A percentile compares a stretch with the other conserved stretches of the same genome.
These are phyloP conservation scores for Solanum gracilifrons DNA, from an alignment of 257 asterid genomes.

Conservation along the genomic window DNA sequence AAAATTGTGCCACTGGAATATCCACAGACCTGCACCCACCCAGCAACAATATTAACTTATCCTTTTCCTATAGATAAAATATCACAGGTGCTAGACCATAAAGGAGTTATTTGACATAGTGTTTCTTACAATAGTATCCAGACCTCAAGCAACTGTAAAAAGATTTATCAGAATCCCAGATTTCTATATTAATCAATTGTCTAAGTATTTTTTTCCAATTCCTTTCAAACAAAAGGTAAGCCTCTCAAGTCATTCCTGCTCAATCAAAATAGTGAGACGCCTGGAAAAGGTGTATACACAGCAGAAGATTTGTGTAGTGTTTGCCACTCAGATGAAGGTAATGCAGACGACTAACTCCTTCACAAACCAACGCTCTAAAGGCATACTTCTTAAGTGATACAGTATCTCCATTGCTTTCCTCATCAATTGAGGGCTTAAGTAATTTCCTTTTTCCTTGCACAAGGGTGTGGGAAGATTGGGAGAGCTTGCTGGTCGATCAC, in stretches of 20 bases:
- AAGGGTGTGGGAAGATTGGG: neutral
- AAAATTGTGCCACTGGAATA: neutral
- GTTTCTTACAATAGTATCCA: neutral
- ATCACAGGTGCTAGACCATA: neutral
- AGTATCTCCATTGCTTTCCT: neutral
- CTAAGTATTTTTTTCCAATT: neutral
- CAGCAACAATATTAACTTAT: neutral
- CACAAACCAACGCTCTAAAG: neutral
- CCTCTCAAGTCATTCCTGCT: neutral
- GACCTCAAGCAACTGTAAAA: neutral
- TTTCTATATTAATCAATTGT: neutral
- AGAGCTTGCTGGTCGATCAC: neutral
- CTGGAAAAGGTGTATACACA: neutral
- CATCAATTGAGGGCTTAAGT: neutral
- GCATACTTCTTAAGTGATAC: neutral
- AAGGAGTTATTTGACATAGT: neutral
- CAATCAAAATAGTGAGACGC: neutral
- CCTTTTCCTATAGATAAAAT: neutral
- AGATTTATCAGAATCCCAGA: neutral
- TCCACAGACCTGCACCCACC: neutral
- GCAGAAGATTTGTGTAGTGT: neutral
- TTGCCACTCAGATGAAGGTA: neutral
- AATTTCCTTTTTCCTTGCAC: neutral
- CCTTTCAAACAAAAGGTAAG: neutral
- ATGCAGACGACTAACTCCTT: neutral